Evolutionary conservation across 2,329 filamentous ascomycete genomes (phyloP).

Genomic region (Colletotrichum lindemuthianum): DNA sequence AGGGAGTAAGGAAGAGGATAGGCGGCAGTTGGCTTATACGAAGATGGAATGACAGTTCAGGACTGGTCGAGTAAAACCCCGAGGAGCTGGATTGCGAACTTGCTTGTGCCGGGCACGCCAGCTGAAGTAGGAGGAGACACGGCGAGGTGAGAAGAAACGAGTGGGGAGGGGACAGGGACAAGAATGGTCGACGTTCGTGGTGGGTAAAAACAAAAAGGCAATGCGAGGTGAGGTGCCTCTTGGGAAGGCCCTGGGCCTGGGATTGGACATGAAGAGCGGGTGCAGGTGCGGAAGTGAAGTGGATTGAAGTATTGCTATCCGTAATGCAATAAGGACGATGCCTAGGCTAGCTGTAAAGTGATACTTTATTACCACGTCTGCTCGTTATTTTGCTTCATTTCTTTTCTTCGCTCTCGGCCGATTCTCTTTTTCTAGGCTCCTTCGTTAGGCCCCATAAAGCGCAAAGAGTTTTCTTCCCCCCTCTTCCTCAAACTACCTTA

Average conservation of each 20-base stretch:
- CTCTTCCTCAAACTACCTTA: no score
- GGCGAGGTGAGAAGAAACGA: background rate
- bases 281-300: conserved; percentile 25
- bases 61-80: no score
- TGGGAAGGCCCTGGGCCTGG: conserved; percentile 10
- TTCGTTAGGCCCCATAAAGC: background rate
- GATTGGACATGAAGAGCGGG: conserved; percentile 19
- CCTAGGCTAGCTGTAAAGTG: background rate
- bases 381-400: conserved; percentile 5
- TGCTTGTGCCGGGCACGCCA: conserved; percentile 2
- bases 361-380: conserved; percentile 23
- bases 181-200: conserved; percentile 4
- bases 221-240: conserved; percentile 1
- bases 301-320: conserved; percentile 20
- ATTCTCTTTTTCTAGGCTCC: background rate
- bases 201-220: background rate
- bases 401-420: background rate
- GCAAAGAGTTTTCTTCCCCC: no score
- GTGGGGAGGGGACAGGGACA: background rate
- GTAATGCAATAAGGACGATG: conserved; percentile 15
- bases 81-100: conserved; percentile 10
- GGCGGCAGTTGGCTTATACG: conserved; percentile 8
- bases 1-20: background rate
- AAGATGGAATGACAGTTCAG: conserved; percentile 12
- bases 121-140: background rate